These are phyloP conservation scores for Corchorus olitorius DNA, from an alignment of 345 rosid genomes.

Conservation along the genomic window DNA sequence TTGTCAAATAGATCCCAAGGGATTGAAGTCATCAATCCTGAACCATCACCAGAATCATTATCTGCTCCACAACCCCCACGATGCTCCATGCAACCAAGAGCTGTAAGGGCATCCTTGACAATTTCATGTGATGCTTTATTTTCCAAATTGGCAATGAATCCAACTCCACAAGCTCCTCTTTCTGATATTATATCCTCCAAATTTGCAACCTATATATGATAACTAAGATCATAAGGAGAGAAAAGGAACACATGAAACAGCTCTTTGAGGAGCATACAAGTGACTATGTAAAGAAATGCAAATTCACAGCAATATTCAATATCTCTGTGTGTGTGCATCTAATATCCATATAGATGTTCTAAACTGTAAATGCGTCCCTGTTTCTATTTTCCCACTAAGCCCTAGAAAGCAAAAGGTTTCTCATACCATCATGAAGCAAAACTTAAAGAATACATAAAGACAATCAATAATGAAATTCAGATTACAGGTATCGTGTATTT, in stretches of 20 bases:
- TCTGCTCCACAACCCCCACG: constrained; percentile 99
- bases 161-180: constrained; percentile 99
- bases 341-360: background rate
- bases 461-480: background rate
- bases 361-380: background rate
- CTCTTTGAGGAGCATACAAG: constrained; percentile 15
- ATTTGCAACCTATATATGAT: constrained; percentile 57
- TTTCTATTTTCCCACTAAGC: background rate
- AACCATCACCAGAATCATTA: constrained; percentile 97
- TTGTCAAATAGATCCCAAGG: constrained; percentile 87
- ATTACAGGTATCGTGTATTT: background rate
- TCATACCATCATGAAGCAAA: background rate
- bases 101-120: constrained; percentile 77
- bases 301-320: background rate
- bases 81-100: constrained; percentile 99
- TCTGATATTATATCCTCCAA: constrained; percentile 89
- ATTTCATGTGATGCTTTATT: constrained; percentile 83
- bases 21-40: constrained; percentile 96
- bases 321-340: too few relatives aligned
- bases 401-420: background rate
- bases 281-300: constrained; percentile 6
- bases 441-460: background rate
- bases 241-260: background rate
- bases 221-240: constrained; percentile 6
- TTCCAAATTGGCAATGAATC: constrained; percentile 96